A percentile compares a stretch with the other conserved stretches of the same genome.
Conservation (phyloP, 371 early-diverging fungal genomes). For the Mucor plumbeus region DNA sequence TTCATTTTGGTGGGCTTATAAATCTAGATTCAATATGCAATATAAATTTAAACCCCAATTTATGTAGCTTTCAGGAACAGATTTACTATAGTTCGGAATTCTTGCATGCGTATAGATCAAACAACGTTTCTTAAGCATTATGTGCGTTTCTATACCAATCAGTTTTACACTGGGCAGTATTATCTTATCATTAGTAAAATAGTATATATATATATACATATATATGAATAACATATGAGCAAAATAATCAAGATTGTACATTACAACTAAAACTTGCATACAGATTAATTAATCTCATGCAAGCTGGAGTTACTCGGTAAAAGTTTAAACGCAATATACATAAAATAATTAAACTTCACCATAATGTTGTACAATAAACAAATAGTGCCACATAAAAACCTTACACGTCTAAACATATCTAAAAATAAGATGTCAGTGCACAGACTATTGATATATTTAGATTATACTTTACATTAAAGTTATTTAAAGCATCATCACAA, state of each 20-base stretch:
- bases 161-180: too few species aligned
- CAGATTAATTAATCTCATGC: too few species aligned
- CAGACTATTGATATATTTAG: constrained; percentile 5
- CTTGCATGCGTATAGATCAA: too few species aligned
- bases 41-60: not conserved
- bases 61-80: not conserved
- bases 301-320: not conserved
- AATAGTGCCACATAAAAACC: not conserved
- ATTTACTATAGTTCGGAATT: not conserved
- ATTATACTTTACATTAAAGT: not conserved
- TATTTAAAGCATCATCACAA: not conserved
- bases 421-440: constrained; percentile 5
- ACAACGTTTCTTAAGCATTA: too few species aligned
- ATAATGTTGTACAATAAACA: not conserved
- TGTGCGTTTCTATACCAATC: too few species aligned
- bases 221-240: too few species aligned
- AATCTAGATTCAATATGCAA: not conserved
- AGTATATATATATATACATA: too few species aligned
- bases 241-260: too few species aligned
- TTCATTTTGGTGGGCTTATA: not conserved
- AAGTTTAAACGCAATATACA: not conserved
- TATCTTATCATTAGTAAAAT: too few species aligned
- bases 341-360: not conserved
- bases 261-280: too few species aligned
- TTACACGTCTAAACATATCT: not conserved